A percentile compares a stretch with the other conserved stretches of the same genome.
These are phyloP conservation scores for Solanum piurae DNA, from an alignment of 257 asterid genomes.

Conservation along the genomic window DNA sequence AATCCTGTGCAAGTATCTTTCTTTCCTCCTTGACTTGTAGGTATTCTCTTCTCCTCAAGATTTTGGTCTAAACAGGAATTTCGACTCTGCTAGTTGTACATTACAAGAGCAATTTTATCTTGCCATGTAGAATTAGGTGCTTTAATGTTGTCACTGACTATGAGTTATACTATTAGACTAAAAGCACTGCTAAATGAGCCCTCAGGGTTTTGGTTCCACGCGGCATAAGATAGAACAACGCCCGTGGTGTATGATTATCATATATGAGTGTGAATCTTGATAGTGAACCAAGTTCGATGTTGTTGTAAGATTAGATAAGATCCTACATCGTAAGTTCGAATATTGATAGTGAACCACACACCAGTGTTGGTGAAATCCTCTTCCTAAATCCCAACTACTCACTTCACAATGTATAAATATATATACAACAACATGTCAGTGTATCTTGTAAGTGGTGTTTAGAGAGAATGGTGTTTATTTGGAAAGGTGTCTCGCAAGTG, in stretches of 20 bases:
- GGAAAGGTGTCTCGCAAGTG: not conserved
- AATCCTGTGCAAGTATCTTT: not conserved
- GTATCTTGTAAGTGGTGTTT: not conserved
- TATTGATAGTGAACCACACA: not conserved
- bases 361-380: not conserved
- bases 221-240: not conserved
- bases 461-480: too few relatives aligned
- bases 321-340: too few relatives aligned
- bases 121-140: not conserved
- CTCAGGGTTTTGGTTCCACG: not conserved
- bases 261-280: not conserved
- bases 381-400: not conserved
- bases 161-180: not conserved
- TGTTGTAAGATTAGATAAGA: not conserved
- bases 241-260: not conserved
- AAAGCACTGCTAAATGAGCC: not conserved
- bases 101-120: not conserved
- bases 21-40: not conserved
- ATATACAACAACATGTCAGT: not conserved
- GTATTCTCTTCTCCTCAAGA: not conserved
- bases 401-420: not conserved
- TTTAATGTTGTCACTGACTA: not conserved
- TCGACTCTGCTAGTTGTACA: not conserved
- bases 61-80: not conserved
- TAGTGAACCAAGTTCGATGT: not conserved